Evolutionary conservation across 352 stramenopile genomes (phyloP).

Genomic region (Blastocystis sp.): DNA sequence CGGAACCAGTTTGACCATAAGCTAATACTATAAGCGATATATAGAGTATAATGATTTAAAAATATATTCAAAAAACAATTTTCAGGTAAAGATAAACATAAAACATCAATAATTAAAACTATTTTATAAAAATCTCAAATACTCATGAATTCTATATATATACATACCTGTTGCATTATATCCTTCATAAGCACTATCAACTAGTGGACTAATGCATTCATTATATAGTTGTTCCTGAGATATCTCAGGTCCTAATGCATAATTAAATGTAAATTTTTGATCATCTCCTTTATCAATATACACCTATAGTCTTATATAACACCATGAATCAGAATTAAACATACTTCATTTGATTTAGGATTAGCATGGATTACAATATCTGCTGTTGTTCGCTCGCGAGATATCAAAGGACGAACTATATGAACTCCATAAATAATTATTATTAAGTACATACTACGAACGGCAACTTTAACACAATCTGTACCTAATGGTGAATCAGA

Average conservation of each 20-base stretch:
- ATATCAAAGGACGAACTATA: slow-evolving; percentile 18
- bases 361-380: slow-evolving; percentile 18
- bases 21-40: slow-evolving; percentile 49
- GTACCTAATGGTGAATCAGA: too few species aligned
- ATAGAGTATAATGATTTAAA: slow-evolving; percentile 42
- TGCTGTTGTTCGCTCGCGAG: slow-evolving; percentile 11
- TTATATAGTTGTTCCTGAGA: slow-evolving; percentile 57
- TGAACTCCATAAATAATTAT: neutral
- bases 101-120: slow-evolving; percentile 54
- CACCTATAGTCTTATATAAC: slow-evolving; percentile 6
- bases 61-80: slow-evolving; percentile 76
- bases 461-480: slow-evolving; percentile 29
- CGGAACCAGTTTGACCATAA: slow-evolving; percentile 63
- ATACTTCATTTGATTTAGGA: slow-evolving; percentile 2
- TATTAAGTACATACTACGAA: neutral
- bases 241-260: slow-evolving; percentile 55
- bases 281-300: slow-evolving; percentile 57
- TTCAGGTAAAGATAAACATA: slow-evolving; percentile 78
- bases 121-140: slow-evolving; percentile 18
- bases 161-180: slow-evolving; percentile 31
- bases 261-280: slow-evolving; percentile 65
- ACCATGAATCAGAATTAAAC: neutral
- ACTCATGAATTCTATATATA: slow-evolving; percentile 8
- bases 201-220: slow-evolving; percentile 50
- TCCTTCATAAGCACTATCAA: slow-evolving; percentile 45